Percentiles rank a stretch among this genome's conserved stretches.
phyloP scores from a whole-genome alignment of 2,329 filamentous ascomycete species.

The Aspergillus fumigatus region DNA sequence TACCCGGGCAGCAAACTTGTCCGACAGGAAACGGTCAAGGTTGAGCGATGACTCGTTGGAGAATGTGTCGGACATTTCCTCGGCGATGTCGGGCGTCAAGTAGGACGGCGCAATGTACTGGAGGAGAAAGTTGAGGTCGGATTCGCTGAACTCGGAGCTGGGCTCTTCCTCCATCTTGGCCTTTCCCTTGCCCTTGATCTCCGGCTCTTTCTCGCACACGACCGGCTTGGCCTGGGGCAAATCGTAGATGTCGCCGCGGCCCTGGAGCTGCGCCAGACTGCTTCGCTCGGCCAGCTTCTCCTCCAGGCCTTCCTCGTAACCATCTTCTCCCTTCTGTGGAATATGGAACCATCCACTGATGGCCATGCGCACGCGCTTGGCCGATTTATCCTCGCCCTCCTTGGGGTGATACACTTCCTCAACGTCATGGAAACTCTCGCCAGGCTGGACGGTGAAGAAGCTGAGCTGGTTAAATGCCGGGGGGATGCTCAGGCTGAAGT shows the following conservation, averaged over 20 bases:
- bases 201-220: slow-evolving; percentile 38
- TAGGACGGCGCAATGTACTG: slow-evolving; percentile 88
- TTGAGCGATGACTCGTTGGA: slow-evolving; percentile 78
- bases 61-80: slow-evolving; percentile 76
- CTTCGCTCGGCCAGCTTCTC: slow-evolving; percentile 85
- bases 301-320: slow-evolving; percentile 81
- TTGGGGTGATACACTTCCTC: slow-evolving; percentile 86
- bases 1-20: slow-evolving; percentile 71
- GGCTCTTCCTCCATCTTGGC: slow-evolving; percentile 46
- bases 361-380: slow-evolving; percentile 75
- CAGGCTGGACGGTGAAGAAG: slow-evolving; percentile 96
- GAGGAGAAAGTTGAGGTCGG: slow-evolving; percentile 83
- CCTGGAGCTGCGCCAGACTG: slow-evolving; percentile 86
- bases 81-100: slow-evolving; percentile 83
- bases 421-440: slow-evolving; percentile 98
- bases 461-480: slow-evolving; percentile 96
- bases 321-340: slow-evolving; percentile 88
- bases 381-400: slow-evolving; percentile 56
- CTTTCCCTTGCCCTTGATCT: slow-evolving; percentile 33
- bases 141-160: slow-evolving; percentile 61
- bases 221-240: slow-evolving; percentile 63
- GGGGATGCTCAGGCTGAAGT: slow-evolving; percentile 77
- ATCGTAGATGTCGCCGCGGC: slow-evolving; percentile 86
- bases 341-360: slow-evolving; percentile 99
- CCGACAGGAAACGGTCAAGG: slow-evolving; percentile 70